phyloP scores from a whole-genome alignment of 225 moss, liverwort and hornwort species.

The Thuidium tamariscinum region DNA sequence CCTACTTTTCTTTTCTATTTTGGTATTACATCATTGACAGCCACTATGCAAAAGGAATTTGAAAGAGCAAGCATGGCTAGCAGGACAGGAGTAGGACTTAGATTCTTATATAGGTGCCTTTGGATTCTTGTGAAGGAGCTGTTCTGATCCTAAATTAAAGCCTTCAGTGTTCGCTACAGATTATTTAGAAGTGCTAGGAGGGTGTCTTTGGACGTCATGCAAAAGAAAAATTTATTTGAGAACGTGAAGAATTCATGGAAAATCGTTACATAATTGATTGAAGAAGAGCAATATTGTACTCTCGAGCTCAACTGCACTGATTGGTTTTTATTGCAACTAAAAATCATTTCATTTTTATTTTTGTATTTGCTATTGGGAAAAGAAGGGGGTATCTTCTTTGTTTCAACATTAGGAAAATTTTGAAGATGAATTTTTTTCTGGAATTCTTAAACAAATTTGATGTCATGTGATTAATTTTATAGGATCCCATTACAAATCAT shows the following conservation, averaged over 20 bases:
- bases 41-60: not conserved
- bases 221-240: not conserved
- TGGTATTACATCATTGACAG: not conserved
- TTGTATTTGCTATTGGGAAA: not conserved
- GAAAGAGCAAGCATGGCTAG: not conserved
- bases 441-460: not conserved
- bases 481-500: too few species aligned
- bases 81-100: not conserved
- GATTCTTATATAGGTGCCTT: too few species aligned
- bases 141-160: not conserved
- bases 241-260: not conserved
- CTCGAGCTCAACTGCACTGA: not conserved
- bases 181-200: not conserved
- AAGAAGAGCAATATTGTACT: not conserved
- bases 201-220: not conserved
- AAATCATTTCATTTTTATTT: not conserved
- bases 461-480: not conserved
- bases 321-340: too few species aligned
- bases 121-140: not conserved
- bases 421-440: not conserved
- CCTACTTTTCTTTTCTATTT: not conserved
- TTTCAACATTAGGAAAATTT: fast-evolving
- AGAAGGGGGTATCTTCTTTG: not conserved
- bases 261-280: not conserved
- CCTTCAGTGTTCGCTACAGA: not conserved